Conservation (phyloP, 805 yeast genomes). For the Candida germanica region DNA sequence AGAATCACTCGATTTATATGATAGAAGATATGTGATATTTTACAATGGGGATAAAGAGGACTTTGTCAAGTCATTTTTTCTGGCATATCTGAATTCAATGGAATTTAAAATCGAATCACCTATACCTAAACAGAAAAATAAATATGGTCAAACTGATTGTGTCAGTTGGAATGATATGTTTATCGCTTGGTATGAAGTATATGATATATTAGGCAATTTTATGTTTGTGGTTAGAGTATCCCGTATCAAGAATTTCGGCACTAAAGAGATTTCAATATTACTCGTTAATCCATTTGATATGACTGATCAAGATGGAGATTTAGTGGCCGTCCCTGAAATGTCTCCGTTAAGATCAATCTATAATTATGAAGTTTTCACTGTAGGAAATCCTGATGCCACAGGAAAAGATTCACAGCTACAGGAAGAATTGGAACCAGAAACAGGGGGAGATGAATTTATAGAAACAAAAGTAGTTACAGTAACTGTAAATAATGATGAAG, state of each 20-base stretch:
- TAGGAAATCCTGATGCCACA: not conserved
- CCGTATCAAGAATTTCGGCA: conserved; percentile 20
- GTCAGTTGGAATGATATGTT: conserved; percentile 32
- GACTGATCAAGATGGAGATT: conserved; percentile 30
- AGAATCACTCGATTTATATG: conserved; percentile 5
- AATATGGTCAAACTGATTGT: not conserved
- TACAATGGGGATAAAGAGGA: conserved; percentile 6
- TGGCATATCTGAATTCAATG: conserved; percentile 19
- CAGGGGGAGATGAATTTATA: not conserved
- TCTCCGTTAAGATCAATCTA: not conserved
- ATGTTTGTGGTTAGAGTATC: conserved; percentile 21
- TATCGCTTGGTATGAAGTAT: conserved; percentile 35
- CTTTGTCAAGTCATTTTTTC: conserved; percentile 15
- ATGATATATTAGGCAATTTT: conserved; percentile 32
- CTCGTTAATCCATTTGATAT: conserved; percentile 30
- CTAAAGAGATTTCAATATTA: conserved; percentile 11
- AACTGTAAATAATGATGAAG: too few species aligned
- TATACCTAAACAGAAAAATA: not conserved
- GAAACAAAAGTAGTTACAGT: not conserved
- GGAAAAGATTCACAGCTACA: too few species aligned
- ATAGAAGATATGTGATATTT: conserved; percentile 10
- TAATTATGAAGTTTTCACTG: conserved; percentile 3
- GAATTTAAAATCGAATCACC: conserved; percentile 17
- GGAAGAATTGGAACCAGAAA: too few species aligned
- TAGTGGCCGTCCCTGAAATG: conserved; percentile 13